phyloP scores from a whole-genome alignment of 2,329 filamentous ascomycete genomes.

The Lasiodiplodia gonubiensis region DNA sequence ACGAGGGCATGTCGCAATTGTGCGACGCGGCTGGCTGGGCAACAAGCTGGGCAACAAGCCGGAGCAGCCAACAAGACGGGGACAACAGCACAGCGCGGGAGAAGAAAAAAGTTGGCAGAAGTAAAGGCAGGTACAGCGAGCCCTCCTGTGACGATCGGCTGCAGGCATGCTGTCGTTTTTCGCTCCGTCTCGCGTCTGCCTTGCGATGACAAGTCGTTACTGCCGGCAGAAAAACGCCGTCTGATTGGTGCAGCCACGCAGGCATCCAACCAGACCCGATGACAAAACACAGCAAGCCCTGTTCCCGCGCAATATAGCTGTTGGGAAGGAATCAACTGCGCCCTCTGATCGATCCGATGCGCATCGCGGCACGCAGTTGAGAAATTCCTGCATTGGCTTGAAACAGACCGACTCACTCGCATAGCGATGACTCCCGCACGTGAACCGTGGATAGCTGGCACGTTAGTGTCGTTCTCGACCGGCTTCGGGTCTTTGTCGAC shows the following conservation, averaged over 20 bases:
- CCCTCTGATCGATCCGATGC: neutral
- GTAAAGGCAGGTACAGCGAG: slow-evolving; percentile 9
- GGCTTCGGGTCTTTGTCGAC: no score
- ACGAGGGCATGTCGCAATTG: neutral
- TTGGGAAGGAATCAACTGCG: neutral
- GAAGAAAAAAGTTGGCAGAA: neutral
- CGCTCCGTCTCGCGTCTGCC: neutral
- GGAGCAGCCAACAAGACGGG: neutral
- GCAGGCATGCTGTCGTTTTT: neutral
- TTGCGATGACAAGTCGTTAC: neutral
- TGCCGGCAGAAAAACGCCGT: slow-evolving; percentile 19
- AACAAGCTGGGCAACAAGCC: neutral
- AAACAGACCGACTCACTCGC: slow-evolving; percentile 14
- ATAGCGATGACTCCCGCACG: neutral
- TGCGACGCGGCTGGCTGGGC: neutral
- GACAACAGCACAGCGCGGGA: neutral
- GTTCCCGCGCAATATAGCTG: neutral
- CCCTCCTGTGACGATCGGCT: slow-evolving; percentile 4
- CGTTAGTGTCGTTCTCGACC: no score
- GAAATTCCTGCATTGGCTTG: slow-evolving; percentile 1
- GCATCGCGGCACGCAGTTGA: neutral
- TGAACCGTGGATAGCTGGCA: neutral
- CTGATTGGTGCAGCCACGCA: slow-evolving; percentile 1
- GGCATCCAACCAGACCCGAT: neutral
- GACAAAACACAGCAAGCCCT: neutral